Evolutionary conservation across 441 rosid genomes (phyloP).

Genomic region (Dalechampia spathulata): DNA sequence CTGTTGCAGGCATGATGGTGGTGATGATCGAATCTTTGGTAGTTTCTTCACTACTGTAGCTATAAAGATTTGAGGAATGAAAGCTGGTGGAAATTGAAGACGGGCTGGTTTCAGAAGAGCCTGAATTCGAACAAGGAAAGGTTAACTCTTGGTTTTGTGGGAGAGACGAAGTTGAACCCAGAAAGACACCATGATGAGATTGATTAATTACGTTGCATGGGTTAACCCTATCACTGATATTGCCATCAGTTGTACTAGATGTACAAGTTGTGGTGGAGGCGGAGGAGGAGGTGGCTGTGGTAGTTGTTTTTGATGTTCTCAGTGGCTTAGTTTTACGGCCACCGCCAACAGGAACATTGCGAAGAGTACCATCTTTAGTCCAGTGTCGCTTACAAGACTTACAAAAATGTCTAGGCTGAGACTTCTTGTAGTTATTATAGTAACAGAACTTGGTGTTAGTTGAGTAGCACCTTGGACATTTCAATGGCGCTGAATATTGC

Average conservation of each 20-base stretch:
- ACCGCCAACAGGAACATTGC: constrained; percentile 56
- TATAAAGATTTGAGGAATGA: constrained; percentile 17
- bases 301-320: constrained; percentile 21
- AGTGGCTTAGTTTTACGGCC: constrained; percentile 51
- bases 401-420: constrained; percentile 61
- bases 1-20: constrained; percentile 15
- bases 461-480: constrained; percentile 63
- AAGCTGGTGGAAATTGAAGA: constrained; percentile 27
- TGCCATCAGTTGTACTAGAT: constrained; percentile 16
- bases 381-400: constrained; percentile 62
- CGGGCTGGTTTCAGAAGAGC: no score
- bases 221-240: constrained; percentile 11
- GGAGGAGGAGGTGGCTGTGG: constrained; percentile 8
- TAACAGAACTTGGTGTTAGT: constrained; percentile 56
- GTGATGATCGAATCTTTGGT: constrained; percentile 25
- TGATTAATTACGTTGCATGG: constrained; percentile 19
- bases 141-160: no score
- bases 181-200: no score
- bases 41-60: constrained; percentile 11
- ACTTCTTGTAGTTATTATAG: constrained; percentile 53
- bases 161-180: no score
- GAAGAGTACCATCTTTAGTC: constrained; percentile 63
- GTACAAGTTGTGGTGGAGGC: neutral
- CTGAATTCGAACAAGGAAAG: constrained; percentile 21
- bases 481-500: constrained; percentile 30